Base-by-base conservation (phyloP, 78 protist species). In the Paratrimastix pyriformis region DNA sequence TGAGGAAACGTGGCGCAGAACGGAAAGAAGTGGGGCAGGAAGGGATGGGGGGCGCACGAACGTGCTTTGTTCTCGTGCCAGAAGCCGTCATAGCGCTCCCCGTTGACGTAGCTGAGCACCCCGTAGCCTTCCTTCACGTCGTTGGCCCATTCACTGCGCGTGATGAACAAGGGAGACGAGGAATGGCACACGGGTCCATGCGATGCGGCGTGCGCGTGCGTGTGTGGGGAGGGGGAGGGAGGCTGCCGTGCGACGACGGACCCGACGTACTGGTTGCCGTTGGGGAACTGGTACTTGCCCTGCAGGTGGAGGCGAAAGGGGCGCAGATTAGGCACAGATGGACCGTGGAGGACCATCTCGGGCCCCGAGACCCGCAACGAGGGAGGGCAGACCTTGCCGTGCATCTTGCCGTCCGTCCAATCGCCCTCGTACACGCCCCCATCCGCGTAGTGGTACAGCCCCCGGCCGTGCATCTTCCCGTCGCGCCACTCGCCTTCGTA, bases 381-480 rank as follows among this genome's bases (percentile, higher is more conserved):
- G n/a, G n/a, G n/a, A n/a, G n/a, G n/a, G n/a, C n/a, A n/a, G n/a
- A n/a, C n/a, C 70, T 64, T 79, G 21, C 88, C 88, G 35, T 74
- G 81, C 80, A 80, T 70, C 62, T 78, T 46, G n/a, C 68, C 81
- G 69, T 80, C 57, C 30, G 26, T 0, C 89, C 89, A 88, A 45
- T 74, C 72, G 24, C 92, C 92, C 38, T 79, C 88, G 69, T 77
- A 87, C 21, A 32, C 33, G 50, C 69, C 74, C 26, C 89, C 89
- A 62, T 80, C 71, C 46, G 75, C 52, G 46, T 76, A 78, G 65
- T 42, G 2, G 73, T 83, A 88, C 35, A 21, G 6, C 9, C 92
- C 92, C 11, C 38, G 46, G 30, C 92, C 92, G 58, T 82, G 88
- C 87, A 83, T 81, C 75, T 75, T 65, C 9, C 79, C 78, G 40